Base-by-base conservation (phyloP, 2,329 filamentous ascomycete genomes). In the Metarhizium brunneum region DNA sequence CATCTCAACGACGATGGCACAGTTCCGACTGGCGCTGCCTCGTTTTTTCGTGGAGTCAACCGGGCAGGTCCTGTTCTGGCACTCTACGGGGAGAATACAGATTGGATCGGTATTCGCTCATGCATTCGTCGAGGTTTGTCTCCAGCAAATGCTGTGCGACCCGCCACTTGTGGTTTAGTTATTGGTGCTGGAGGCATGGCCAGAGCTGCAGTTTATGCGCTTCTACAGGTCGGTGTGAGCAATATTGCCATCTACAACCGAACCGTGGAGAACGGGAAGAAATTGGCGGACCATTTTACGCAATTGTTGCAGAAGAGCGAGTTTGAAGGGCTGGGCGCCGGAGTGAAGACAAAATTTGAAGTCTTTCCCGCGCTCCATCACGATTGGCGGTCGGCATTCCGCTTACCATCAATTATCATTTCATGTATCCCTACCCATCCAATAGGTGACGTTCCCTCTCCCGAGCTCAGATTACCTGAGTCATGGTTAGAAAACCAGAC, bases 71-170 rank as follows among this genome's bases (percentile, higher is more conserved):
- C 83, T 0, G 81, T 90, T 6, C 80, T 81, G 58, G 86, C 84
- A 0, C 74, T 91, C 0, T 88, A 90, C 59, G 88, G 87, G 1
- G 87, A 91, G 57, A 92, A 92, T 57, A 91, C 87, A 0, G 88
- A 92, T 66, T 92, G 88, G 85, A 86, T 90, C 38, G 88, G 88
- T 5, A 88, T 92, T 47, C 76, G 85, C 54, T 86, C 85, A 3
- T 90, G 86, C 64, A 81, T 92, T 47, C 79, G 84, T 6, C 78
- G 86, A 36, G 87, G 87, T 2, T 73, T 91, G 2, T 90, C 87
- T 0, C 88, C 88, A 0, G 85, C 86, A 3, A 87, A 87, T 58
- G 82, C 81, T 2, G 78, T 86, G 0, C 76, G 82, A 3, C 73
- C 79, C 0, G 74, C 70, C 10, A 79, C 76, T 2, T 80, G 75